Evolutionary conservation across 768 basidiomycete species (phyloP).

Genomic region (Cystofilobasidium bisporidii): DNA sequence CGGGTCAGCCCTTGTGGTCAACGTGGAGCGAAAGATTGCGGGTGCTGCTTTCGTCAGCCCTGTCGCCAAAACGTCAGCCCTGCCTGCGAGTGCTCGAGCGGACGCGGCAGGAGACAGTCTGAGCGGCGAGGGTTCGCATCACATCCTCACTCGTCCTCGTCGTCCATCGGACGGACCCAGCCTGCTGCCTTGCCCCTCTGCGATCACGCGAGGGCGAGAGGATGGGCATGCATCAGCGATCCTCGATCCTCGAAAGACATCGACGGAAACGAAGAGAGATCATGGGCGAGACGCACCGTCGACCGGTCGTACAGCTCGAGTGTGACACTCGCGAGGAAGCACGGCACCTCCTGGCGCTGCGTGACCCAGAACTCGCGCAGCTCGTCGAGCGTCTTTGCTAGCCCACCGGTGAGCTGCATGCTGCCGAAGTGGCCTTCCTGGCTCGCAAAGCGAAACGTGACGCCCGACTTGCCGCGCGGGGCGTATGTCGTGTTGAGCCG

Average conservation of each 20-base stretch:
- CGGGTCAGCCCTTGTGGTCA: too few relatives aligned
- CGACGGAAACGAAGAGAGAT: too few relatives aligned
- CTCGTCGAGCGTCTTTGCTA: constrained; percentile 50
- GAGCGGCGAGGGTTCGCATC: too few relatives aligned
- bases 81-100: too few relatives aligned
- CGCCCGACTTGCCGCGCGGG: constrained; percentile 73
- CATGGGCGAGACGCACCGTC: constrained; percentile 44
- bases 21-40: too few relatives aligned
- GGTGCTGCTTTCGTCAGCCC: too few relatives aligned
- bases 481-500: constrained; percentile 86
- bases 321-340: constrained; percentile 79
- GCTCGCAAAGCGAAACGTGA: constrained; percentile 44
- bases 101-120: too few relatives aligned
- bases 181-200: constrained; percentile 26
- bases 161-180: constrained; percentile 21
- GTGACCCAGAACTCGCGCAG: constrained; percentile 78
- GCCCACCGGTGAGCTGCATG: constrained; percentile 39
- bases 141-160: constrained; percentile 9
- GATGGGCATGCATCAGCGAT: background rate
- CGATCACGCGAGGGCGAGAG: background rate
- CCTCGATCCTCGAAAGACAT: too few relatives aligned
- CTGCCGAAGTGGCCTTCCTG: constrained; percentile 41
- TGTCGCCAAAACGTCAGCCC: background rate
- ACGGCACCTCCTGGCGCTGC: constrained; percentile 73
- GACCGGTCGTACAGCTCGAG: constrained; percentile 75